Evolutionary conservation across 148 eudicot genomes (phyloP).

Genomic region (Linanthus parryae): DNA sequence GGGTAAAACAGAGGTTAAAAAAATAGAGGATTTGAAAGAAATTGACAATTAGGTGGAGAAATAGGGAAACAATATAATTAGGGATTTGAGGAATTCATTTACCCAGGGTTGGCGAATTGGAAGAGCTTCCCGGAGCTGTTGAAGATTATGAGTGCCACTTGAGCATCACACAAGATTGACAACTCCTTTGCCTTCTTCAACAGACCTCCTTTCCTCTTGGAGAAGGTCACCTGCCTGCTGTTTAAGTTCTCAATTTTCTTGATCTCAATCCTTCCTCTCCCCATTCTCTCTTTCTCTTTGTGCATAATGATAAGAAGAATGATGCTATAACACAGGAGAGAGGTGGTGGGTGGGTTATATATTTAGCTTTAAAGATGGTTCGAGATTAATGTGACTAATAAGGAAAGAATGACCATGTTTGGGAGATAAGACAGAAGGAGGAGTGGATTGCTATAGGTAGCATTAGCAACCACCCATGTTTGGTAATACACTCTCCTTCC

Average conservation of each 20-base stretch:
- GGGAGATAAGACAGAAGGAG: constrained; percentile 14
- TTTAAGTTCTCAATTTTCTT: constrained; percentile 39
- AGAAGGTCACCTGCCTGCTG: constrained; percentile 44
- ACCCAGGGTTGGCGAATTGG: constrained; percentile 36
- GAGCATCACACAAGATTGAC: too few species aligned
- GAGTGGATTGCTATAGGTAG: constrained; percentile 11
- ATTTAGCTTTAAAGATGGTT: neutral
- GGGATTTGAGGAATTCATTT: too few species aligned
- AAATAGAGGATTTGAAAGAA: too few species aligned
- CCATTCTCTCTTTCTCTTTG: too few species aligned
- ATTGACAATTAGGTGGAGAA: too few species aligned
- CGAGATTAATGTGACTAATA: neutral
- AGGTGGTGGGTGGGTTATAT: neutral
- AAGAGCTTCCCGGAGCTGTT: constrained; percentile 40
- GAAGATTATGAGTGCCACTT: constrained; percentile 33
- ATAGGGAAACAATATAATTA: too few species aligned
- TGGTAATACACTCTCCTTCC: too few species aligned
- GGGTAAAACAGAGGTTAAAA: too few species aligned
- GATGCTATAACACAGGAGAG: neutral
- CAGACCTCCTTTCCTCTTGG: constrained; percentile 33
- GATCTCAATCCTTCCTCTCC: too few species aligned
- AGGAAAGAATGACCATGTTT: constrained; percentile 16
- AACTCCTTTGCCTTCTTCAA: constrained; percentile 41
- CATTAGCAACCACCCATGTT: constrained; percentile 13
- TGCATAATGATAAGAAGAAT: constrained; percentile 2